Conservation (phyloP, 352 stramenopile genomes). For the Pythium pyrilobum region DNA sequence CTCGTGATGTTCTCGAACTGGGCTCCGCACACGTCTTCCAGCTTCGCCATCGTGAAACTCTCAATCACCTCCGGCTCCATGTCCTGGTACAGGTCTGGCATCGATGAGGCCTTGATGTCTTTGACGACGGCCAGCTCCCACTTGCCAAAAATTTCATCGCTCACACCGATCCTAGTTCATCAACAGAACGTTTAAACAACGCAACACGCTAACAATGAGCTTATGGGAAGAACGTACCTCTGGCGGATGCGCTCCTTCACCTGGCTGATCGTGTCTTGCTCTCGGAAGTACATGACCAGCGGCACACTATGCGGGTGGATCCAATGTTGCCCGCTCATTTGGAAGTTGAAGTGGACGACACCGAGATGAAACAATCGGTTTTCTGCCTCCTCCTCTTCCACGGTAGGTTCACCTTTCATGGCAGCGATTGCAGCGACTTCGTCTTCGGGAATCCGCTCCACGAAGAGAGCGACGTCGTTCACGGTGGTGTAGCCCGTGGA, state of each 20-base stretch:
- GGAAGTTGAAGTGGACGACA: conserved; percentile 76
- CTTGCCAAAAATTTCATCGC: conserved; percentile 50
- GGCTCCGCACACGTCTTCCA: conserved; percentile 52
- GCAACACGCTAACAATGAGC: background rate
- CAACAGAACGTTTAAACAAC: conserved; percentile 10
- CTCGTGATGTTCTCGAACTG: conserved; percentile 48
- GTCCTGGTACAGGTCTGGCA: conserved; percentile 50
- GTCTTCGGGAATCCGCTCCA: conserved; percentile 44
- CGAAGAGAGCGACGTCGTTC: conserved; percentile 46
- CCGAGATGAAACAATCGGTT: conserved; percentile 37
- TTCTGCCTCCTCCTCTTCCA: conserved; percentile 13
- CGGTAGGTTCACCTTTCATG: background rate
- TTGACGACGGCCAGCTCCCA: conserved; percentile 78
- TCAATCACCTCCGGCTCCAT: conserved; percentile 54
- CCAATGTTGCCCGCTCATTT: conserved; percentile 45
- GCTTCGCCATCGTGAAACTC: conserved; percentile 46
- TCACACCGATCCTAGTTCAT: conserved; percentile 57
- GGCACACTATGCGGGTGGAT: conserved; percentile 75
- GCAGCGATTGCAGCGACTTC: conserved; percentile 6
- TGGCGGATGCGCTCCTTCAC: conserved; percentile 66
- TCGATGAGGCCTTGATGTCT: conserved; percentile 60
- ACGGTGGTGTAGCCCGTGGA: conserved; percentile 20
- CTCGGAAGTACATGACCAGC: conserved; percentile 55
- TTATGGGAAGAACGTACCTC: conserved; percentile 11
- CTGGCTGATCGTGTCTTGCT: conserved; percentile 55